These are phyloP conservation scores for Sporothrix luriei DNA, from an alignment of 2,329 filamentous ascomycete species.

Conservation along the genomic window DNA sequence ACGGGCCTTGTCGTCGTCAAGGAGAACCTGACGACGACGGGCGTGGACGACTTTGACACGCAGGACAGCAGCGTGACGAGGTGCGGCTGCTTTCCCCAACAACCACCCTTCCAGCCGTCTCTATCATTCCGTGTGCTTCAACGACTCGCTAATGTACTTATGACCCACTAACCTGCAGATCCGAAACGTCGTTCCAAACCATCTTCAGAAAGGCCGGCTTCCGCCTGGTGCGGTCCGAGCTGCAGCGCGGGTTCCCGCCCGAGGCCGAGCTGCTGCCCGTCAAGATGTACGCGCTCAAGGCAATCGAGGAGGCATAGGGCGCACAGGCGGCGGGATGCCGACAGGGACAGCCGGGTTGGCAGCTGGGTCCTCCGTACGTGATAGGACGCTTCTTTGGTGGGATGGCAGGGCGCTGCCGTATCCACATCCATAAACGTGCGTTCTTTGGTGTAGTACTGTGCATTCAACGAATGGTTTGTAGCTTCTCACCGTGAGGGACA, in stretches of 20 bases:
- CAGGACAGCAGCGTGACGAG: conserved; percentile 76
- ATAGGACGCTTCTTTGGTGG: background rate
- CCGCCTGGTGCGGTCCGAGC: conserved; percentile 67
- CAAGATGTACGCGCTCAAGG: conserved; percentile 74
- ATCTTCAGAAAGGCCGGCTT: conserved; percentile 72
- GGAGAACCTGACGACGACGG: conserved; percentile 69
- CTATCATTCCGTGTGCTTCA: too few relatives aligned
- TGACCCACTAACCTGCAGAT: conserved; percentile 51
- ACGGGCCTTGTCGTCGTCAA: conserved; percentile 69
- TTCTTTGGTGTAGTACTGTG: too few relatives aligned
- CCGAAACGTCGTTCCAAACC: conserved; percentile 68
- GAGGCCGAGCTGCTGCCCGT: conserved; percentile 67
- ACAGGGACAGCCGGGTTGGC: background rate
- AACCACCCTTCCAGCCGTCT: too few relatives aligned
- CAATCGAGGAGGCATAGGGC: conserved; percentile 38
- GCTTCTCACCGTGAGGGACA: too few relatives aligned
- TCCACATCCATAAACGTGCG: background rate
- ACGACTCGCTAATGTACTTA: too few relatives aligned
- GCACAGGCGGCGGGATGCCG: too few relatives aligned
- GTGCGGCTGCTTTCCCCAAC: too few relatives aligned
- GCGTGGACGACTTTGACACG: conserved; percentile 71
- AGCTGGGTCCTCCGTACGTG: background rate
- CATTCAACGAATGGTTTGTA: too few relatives aligned
- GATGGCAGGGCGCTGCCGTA: background rate
- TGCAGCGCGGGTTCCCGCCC: conserved; percentile 71